These are phyloP conservation scores for Coleophoma cylindrospora DNA, from an alignment of 2,329 filamentous ascomycete species.

Conservation along the genomic window DNA sequence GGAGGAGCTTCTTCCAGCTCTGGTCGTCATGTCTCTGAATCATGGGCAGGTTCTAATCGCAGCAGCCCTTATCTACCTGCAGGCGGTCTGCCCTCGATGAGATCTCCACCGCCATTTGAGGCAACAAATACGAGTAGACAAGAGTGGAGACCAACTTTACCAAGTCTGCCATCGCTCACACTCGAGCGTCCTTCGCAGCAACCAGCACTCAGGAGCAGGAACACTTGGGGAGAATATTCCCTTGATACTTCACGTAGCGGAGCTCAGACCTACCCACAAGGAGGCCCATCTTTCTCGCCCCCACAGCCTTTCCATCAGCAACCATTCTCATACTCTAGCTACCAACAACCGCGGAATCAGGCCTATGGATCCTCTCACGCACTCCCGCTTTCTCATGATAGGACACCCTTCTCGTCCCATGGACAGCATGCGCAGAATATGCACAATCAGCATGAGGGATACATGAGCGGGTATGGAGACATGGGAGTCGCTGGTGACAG, in stretches of 20 bases:
- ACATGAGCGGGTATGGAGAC: slow-evolving; percentile 1
- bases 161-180: slow-evolving; percentile 14
- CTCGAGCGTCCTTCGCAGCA: slow-evolving; percentile 4
- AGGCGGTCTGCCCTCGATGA: slow-evolving; percentile 1
- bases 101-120: slow-evolving; percentile 7
- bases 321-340: slow-evolving; percentile 9
- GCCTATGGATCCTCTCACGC: slow-evolving; percentile 11
- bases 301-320: slow-evolving; percentile 5
- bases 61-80: slow-evolving; percentile 9
- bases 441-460: slow-evolving; percentile 2
- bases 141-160: slow-evolving; percentile 13
- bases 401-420: slow-evolving; percentile 17
- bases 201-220: slow-evolving; percentile 1
- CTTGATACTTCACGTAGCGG: slow-evolving; percentile 10
- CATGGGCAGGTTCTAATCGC: slow-evolving; percentile 7
- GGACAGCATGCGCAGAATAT: slow-evolving; percentile 5
- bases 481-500: slow-evolving; percentile 10
- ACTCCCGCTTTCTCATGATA: slow-evolving; percentile 8
- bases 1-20: slow-evolving; percentile 7
- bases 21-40: slow-evolving; percentile 4
- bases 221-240: slow-evolving; percentile 9
- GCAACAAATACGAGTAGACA: slow-evolving; percentile 1
- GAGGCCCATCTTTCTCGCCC: slow-evolving; percentile 6
- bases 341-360: slow-evolving; percentile 15
- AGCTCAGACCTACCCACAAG: slow-evolving; percentile 9